These are phyloP conservation scores for Globisporangium rhizosaccharum DNA, from an alignment of 352 stramenopile species.

Conservation along the genomic window DNA sequence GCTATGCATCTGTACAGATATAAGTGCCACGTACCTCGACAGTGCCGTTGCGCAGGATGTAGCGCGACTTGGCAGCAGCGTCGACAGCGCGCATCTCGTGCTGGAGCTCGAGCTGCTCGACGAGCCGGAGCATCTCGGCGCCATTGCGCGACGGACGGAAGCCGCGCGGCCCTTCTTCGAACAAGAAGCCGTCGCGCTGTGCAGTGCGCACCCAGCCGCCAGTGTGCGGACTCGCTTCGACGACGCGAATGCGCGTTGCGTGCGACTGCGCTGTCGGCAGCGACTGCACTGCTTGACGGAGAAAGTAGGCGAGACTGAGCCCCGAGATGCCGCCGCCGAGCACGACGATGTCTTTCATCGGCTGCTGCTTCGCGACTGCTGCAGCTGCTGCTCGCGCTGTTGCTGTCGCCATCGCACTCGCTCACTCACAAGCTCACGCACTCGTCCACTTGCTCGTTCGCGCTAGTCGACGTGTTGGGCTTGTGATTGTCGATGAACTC, in stretches of 20 bases:
- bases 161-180: constrained; percentile 78
- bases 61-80: constrained; percentile 54
- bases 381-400: background rate
- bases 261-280: constrained; percentile 6
- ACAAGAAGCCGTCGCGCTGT: constrained; percentile 52
- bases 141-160: constrained; percentile 84
- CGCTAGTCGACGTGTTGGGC: too few species aligned
- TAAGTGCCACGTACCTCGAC: constrained; percentile 40
- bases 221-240: constrained; percentile 45
- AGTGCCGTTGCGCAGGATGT: constrained; percentile 64
- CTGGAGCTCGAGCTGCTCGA: constrained; percentile 73
- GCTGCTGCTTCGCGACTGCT: background rate
- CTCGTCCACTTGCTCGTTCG: too few species aligned
- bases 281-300: constrained; percentile 45
- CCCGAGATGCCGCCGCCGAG: constrained; percentile 80
- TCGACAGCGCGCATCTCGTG: constrained; percentile 58
- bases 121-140: constrained; percentile 76
- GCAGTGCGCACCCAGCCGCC: constrained; percentile 75
- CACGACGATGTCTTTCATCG: constrained; percentile 39
- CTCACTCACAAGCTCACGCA: too few species aligned
- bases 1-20: background rate
- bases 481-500: too few species aligned
- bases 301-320: constrained; percentile 69
- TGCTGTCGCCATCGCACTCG: too few species aligned
- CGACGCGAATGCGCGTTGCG: constrained; percentile 51